Base-by-base conservation (phyloP, 192 early-diverging fungal genomes). In the Linnemannia elongata region DNA sequence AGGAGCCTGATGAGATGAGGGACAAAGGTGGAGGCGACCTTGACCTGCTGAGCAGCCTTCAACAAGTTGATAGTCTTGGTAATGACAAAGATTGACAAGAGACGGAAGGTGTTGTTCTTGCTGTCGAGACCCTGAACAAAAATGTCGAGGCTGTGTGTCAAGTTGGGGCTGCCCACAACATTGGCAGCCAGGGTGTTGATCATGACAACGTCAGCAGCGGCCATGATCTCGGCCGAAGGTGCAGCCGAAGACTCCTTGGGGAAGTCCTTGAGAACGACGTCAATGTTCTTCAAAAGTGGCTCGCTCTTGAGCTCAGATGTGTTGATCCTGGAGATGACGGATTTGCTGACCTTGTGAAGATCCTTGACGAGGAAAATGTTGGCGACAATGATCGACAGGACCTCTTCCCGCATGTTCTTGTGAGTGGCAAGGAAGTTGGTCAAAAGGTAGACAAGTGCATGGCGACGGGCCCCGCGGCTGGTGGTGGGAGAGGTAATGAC, bases 21-120 rank as follows among this genome's bases (percentile, higher is more conserved):
- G 6, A 88, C 68, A 71, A 78, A 83, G 18, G 30, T 33, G 36
- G 54, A 72, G 55, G 77, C 74, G 15, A 71, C 70, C 72, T 81
- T 79, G 54, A 81, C 33, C 57, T 87, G 84, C 36, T 80, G 77
- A 22, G 69, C 81, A 27, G 69, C 73, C 15, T 74, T 42, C 4
- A 79, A 63, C 42, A 79, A 55, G 71, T 76, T 75, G 52, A 82
- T 33, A 33, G 77, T 69, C 52, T 82, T 87, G 30, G 87, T 88
- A 36, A 92, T 77, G 7, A 91, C 88, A 77, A 91, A 83, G 39
- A 90, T 79, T 27, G 87, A 87, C 20, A 92, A 22, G 0, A 81
- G 55, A 1, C 82, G 79, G 55, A 88, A 83, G 17, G 80, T 39
- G n/a, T 10, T 41, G 13, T 47, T 68, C 27, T 74, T 47, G 73